Conservation (phyloP, 106 monocot genomes). For the Amphibolis antarctica region DNA sequence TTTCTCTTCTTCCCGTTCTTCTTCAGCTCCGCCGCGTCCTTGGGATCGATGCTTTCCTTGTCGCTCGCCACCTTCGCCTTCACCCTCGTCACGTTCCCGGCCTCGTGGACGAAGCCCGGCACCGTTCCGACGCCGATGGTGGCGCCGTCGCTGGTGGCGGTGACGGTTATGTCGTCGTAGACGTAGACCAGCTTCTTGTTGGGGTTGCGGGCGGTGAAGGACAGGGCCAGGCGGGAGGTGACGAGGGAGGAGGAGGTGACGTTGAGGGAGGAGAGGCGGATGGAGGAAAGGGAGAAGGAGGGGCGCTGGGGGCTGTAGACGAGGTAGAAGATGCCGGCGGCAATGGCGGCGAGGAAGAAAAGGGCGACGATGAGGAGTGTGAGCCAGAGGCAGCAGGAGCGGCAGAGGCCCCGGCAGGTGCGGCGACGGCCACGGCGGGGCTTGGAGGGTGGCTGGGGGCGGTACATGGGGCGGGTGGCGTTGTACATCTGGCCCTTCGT, state of each 20-base stretch:
- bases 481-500: slow-evolving; percentile 34
- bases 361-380: slow-evolving; percentile 28
- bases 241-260: slow-evolving; percentile 21
- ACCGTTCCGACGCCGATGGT: slow-evolving; percentile 15
- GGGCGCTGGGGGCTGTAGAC: slow-evolving; percentile 52
- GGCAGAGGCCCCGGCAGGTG: slow-evolving; percentile 26
- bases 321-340: slow-evolving; percentile 42
- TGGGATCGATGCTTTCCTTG: slow-evolving; percentile 6
- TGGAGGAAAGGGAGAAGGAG: slow-evolving; percentile 31
- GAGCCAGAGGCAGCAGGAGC: slow-evolving; percentile 27
- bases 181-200: slow-evolving; percentile 44
- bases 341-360: slow-evolving; percentile 45
- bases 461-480: slow-evolving; percentile 31
- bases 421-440: slow-evolving; percentile 15
- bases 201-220: slow-evolving; percentile 36
- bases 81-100: slow-evolving; percentile 21
- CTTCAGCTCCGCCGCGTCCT: slow-evolving; percentile 15
- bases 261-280: slow-evolving; percentile 28
- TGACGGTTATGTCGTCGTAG: slow-evolving; percentile 37
- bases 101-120: slow-evolving; percentile 32
- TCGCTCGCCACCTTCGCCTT: slow-evolving; percentile 11
- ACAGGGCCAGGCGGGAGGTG: slow-evolving; percentile 25
- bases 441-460: slow-evolving; percentile 23
- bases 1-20: slow-evolving; percentile 23
- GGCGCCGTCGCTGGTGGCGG: slow-evolving; percentile 16